These are phyloP conservation scores for Pseudonitzschia multistriata DNA, from an alignment of 108 stramenopile species.

Conservation along the genomic window DNA sequence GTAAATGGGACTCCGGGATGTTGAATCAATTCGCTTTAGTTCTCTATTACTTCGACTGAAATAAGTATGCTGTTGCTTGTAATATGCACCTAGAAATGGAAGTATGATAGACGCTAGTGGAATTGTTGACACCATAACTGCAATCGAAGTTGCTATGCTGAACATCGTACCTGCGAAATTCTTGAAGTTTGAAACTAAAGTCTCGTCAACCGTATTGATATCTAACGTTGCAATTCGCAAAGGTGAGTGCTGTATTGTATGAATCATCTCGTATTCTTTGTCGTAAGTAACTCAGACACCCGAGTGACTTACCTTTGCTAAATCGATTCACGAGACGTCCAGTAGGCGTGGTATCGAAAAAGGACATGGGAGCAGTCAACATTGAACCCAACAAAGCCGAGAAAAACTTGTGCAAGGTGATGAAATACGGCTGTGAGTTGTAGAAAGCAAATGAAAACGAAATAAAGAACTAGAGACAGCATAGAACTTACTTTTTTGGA, in stretches of 20 bases:
- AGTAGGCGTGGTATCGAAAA: slow-evolving; percentile 61
- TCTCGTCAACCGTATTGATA: slow-evolving; percentile 92
- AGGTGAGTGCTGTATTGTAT: no score
- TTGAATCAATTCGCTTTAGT: slow-evolving; percentile 83
- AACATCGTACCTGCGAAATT: slow-evolving; percentile 62
- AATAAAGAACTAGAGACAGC: background rate
- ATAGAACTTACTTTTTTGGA: slow-evolving; percentile 30
- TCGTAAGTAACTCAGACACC: slow-evolving; percentile 22
- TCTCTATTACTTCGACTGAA: slow-evolving; percentile 78
- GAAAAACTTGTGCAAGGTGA: slow-evolving; percentile 34
- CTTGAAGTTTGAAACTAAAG: slow-evolving; percentile 57
- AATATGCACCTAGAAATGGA: slow-evolving; percentile 62
- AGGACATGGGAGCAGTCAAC: slow-evolving; percentile 86
- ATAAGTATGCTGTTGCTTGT: slow-evolving; percentile 66
- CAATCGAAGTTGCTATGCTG: slow-evolving; percentile 60
- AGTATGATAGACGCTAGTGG: slow-evolving; percentile 44
- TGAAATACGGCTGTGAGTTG: background rate
- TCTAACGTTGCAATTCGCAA: slow-evolving; percentile 46
- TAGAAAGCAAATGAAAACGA: background rate
- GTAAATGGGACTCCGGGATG: slow-evolving; percentile 76
- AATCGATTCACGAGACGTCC: slow-evolving; percentile 60
- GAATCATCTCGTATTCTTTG: no score
- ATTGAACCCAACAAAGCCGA: slow-evolving; percentile 52
- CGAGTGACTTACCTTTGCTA: slow-evolving; percentile 45
- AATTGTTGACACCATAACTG: slow-evolving; percentile 60